Evolutionary conservation across 495 filamentous ascomycete species (phyloP), one percentile per base, ranked within the genome.

Genomic region (Poronia punctata): DNA sequence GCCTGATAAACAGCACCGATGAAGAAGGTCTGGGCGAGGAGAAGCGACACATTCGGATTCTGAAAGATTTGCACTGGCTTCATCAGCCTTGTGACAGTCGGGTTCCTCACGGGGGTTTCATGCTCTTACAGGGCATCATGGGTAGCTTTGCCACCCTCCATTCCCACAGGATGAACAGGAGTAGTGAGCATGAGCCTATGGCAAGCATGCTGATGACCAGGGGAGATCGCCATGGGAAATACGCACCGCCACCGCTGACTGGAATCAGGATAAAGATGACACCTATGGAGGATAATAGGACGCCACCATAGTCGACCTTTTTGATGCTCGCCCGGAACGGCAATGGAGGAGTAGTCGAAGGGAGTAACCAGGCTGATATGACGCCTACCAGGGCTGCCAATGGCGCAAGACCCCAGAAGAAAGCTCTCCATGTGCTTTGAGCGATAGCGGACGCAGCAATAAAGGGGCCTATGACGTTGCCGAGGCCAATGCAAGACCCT

Each of bases 361-460:
- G 68, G 0, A 70, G 50, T n/a, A 61, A 53, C 20, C 63, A 35
- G n/a, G 49, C 54, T 29, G 60, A 51, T 8, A 62, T 17, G 9
- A 56, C 46, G 3, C 42, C 60, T 29, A 42, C 31, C 10, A 61
- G 7, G 5, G 46, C 41, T 6, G 47, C 49, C 5, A 59, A 25
- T 9, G 45, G 21, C 8, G 43, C 38, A 4, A 40, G 29, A 14
- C 40, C 17, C 39, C 36, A 52, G 29, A 52, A 48, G 22, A 47
- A 34, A 17, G 33, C 40, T 21, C 49, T 24, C 49, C 49, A 52
- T 1, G 25, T 20, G 3, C 26, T 14, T 7, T 31, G 25, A 21
- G 43, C 18, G 64, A 82, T 80, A 43, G 86, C 82, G 3, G 76
- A 75, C 19, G 83, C 83, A 12, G 82, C 83, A 12, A 88, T 59